Evolutionary conservation across 768 basidiomycete species (phyloP).

Genomic region (Suillus brevipes): DNA sequence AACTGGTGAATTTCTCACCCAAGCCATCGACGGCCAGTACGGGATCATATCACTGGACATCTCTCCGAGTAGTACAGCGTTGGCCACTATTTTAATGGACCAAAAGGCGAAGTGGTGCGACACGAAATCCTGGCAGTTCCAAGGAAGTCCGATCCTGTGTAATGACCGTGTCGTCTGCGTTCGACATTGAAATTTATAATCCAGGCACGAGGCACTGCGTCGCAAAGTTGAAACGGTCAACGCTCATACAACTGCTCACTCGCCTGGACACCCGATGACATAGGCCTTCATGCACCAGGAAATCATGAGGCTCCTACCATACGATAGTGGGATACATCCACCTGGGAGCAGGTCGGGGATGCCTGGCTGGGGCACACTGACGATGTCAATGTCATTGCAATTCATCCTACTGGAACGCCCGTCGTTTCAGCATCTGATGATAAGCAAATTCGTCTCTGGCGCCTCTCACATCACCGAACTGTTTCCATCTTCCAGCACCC

Average conservation of each 20-base stretch:
- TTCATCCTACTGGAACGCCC: not conserved
- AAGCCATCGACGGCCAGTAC: not conserved
- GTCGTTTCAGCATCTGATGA: not conserved
- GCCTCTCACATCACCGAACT: not conserved
- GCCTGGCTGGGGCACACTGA: not conserved
- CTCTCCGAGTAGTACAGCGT: not conserved
- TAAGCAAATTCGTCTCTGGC: not conserved
- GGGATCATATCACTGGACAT: not conserved
- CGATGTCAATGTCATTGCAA: not conserved
- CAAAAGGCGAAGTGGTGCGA: not conserved
- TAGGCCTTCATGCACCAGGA: not conserved
- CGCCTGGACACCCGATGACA: not conserved
- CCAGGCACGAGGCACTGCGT: not conserved
- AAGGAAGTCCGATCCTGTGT: not conserved
- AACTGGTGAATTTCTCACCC: not conserved
- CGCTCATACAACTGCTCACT: not conserved
- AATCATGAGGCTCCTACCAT: not conserved
- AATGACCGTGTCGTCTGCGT: not conserved
- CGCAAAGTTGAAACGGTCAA: not conserved
- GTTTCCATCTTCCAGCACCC: not conserved
- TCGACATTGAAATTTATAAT: not conserved
- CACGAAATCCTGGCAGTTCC: not conserved
- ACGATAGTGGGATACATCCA: not conserved
- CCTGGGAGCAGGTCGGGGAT: not conserved
- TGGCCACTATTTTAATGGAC: not conserved